A percentile compares a stretch with the other conserved stretches of the same genome.
Evolutionary conservation across 2,329 filamentous ascomycete genomes (phyloP).

Genomic region (Talaromyces pinophilus): DNA sequence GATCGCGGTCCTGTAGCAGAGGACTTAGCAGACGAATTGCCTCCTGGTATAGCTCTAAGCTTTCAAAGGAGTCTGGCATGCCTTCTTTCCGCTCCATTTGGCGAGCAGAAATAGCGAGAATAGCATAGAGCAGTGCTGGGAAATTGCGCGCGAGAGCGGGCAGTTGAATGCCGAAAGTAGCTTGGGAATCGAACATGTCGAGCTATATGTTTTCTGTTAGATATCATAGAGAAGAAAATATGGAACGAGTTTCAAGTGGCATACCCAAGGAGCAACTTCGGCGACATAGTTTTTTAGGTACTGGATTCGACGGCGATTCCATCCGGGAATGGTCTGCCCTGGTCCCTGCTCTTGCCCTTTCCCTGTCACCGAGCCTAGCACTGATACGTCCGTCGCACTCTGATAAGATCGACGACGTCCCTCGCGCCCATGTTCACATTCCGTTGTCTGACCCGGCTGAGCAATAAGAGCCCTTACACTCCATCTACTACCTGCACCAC

Average conservation of each 20-base stretch:
- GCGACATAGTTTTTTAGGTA: conserved; percentile 55
- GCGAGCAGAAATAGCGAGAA: conserved; percentile 57
- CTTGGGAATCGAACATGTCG: conserved; percentile 58
- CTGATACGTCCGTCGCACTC: neutral
- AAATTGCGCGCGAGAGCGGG: conserved; percentile 52
- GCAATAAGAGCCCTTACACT: neutral
- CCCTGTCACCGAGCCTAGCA: conserved; percentile 26
- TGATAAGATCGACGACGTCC: neutral
- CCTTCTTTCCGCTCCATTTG: conserved; percentile 56
- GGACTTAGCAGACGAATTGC: conserved; percentile 53
- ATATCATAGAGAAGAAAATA: neutral
- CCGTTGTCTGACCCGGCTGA: neutral
- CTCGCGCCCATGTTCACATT: neutral
- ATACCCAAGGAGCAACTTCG: conserved; percentile 53
- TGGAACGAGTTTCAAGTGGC: neutral
- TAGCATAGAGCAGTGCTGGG: conserved; percentile 50
- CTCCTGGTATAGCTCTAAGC: conserved; percentile 57
- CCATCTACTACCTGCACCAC: neutral
- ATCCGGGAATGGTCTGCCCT: neutral
- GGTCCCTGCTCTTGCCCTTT: conserved; percentile 5
- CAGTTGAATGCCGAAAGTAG: conserved; percentile 55
- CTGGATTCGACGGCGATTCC: conserved; percentile 23
- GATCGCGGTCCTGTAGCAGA: conserved; percentile 50
- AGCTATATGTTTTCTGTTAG: conserved; percentile 36
- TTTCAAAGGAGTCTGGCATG: conserved; percentile 49